These are phyloP conservation scores for Phyllosticta ampelicida DNA, from an alignment of 2,329 filamentous ascomycete species.

Conservation along the genomic window DNA sequence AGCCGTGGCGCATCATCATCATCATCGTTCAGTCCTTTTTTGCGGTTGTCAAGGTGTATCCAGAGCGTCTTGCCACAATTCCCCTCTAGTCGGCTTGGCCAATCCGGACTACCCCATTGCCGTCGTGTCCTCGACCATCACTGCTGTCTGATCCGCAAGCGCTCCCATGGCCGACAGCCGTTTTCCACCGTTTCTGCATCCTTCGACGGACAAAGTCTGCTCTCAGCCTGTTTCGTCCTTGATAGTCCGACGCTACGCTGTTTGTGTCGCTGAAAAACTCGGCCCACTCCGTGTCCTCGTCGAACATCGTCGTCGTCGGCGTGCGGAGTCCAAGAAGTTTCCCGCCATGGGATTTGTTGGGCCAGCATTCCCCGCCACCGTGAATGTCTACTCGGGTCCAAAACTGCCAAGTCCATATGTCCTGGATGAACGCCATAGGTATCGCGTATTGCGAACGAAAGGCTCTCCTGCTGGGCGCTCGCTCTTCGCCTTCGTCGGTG, in stretches of 20 bases:
- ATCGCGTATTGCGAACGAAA: constrained; percentile 9
- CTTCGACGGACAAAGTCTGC: background rate
- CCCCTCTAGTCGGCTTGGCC: background rate
- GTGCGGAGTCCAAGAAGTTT: constrained; percentile 2
- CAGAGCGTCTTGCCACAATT: background rate
- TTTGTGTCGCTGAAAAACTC: constrained; percentile 6
- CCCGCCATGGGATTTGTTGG: background rate
- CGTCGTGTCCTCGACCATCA: constrained; percentile 1
- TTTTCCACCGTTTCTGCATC: background rate
- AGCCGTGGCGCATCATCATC: constrained; percentile 9
- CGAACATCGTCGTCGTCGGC: background rate
- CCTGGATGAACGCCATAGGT: constrained; percentile 6
- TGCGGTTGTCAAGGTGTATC: constrained; percentile 1
- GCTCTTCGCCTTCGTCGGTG: constrained; percentile 4
- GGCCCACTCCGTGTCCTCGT: constrained; percentile 1
- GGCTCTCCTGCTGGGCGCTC: constrained; percentile 1
- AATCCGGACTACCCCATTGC: constrained; percentile 5
- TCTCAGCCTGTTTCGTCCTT: background rate
- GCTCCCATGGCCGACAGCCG: background rate
- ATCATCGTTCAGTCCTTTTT: background rate
- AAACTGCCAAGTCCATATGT: constrained; percentile 4
- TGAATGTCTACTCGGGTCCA: background rate
- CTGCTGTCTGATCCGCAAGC: constrained; percentile 2
- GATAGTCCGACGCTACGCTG: background rate
- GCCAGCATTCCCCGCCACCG: background rate